These are phyloP conservation scores for Rhizoclosmatium globosum DNA, from an alignment of 192 early-diverging fungal species.

Conservation along the genomic window DNA sequence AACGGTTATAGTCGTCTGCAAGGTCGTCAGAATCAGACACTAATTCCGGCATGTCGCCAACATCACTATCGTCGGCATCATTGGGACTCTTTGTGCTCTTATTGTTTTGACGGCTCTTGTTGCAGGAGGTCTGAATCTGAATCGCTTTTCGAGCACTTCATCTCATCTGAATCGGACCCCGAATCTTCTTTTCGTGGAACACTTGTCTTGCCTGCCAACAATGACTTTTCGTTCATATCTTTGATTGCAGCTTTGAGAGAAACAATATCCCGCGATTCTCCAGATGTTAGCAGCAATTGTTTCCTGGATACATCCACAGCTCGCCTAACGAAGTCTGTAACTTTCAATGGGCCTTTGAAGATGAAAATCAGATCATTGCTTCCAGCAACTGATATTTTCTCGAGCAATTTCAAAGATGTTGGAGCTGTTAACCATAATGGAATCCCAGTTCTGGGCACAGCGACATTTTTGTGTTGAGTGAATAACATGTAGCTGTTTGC, in stretches of 20 bases:
- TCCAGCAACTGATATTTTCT: not conserved
- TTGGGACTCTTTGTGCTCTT: not conserved
- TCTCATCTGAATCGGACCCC: too few species aligned
- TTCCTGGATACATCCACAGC: not conserved
- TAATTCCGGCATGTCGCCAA: not conserved
- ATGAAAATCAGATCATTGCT: slow-evolving; percentile 10
- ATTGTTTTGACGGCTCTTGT: not conserved
- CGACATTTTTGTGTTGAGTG: slow-evolving; percentile 1
- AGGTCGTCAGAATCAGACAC: not conserved
- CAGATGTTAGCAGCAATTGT: not conserved
- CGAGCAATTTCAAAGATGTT: not conserved
- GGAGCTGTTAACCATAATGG: slow-evolving; percentile 10
- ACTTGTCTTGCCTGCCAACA: not conserved
- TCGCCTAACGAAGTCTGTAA: not conserved
- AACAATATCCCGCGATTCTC: not conserved
- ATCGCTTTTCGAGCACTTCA: too few species aligned
- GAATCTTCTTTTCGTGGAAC: too few species aligned
- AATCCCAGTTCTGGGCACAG: not conserved
- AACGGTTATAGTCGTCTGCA: not conserved
- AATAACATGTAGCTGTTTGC: not conserved
- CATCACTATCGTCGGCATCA: not conserved
- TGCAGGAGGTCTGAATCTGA: too few species aligned
- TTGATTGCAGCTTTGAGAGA: not conserved
- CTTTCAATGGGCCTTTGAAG: not conserved
- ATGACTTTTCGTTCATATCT: not conserved